A percentile compares a stretch with the other conserved stretches of the same genome.
Evolutionary conservation across 805 yeast genomes (phyloP).

Genomic region (Candida maesae): DNA sequence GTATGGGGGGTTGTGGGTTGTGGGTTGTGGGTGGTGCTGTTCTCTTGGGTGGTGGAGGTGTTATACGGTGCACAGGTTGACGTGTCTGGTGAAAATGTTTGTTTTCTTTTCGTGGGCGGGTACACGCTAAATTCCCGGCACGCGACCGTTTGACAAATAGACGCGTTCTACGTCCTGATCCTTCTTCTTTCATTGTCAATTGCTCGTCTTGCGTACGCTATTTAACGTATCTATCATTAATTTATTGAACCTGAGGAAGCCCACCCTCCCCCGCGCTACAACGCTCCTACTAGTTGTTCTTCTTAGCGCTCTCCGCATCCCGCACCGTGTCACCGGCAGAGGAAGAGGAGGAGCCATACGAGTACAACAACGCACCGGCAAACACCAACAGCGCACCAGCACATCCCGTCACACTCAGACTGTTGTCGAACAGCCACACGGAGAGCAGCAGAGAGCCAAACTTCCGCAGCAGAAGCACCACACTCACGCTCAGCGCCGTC

Average conservation of each 20-base stretch:
- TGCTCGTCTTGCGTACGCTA: too few relatives aligned
- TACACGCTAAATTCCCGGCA: background rate
- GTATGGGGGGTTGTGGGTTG: background rate
- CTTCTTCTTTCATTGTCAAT: too few relatives aligned
- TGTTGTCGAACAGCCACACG: slow-evolving; percentile 46
- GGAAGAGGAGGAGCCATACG: slow-evolving; percentile 29
- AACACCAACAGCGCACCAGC: slow-evolving; percentile 52
- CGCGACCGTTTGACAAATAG: too few relatives aligned
- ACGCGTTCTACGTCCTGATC: too few relatives aligned
- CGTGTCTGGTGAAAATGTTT: too few relatives aligned
- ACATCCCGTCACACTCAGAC: slow-evolving; percentile 34
- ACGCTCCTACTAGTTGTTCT: too few relatives aligned
- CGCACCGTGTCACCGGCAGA: too few relatives aligned
- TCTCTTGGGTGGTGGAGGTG: background rate
- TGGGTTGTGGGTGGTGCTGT: background rate
- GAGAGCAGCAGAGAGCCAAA: slow-evolving; percentile 57
- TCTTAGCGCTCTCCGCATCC: too few relatives aligned
- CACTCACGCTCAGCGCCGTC: slow-evolving; percentile 59
- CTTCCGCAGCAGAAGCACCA: slow-evolving; percentile 58
- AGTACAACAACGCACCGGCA: slow-evolving; percentile 50
- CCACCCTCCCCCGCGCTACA: too few relatives aligned
- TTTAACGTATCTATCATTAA: too few relatives aligned
- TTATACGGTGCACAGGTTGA: too few relatives aligned
- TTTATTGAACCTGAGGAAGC: too few relatives aligned
- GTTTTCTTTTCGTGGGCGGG: background rate